Conservation (phyloP, 1,284 basidiomycete genomes). For the Apiotrichum sp. region DNA sequence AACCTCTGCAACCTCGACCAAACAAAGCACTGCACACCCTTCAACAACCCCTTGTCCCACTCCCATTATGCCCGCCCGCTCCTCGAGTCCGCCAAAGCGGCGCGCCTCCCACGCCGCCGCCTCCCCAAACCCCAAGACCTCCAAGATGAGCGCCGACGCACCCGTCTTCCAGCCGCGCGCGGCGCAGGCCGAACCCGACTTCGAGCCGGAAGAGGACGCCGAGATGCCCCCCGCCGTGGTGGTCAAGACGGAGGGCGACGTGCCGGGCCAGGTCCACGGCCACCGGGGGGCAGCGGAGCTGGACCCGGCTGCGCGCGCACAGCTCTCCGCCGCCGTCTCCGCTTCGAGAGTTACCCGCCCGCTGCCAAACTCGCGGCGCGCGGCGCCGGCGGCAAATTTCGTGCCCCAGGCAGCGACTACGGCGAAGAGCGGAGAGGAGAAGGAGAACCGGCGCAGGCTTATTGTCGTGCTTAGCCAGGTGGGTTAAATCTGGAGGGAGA, state of each 20-base stretch:
- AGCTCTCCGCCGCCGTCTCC: constrained; percentile 24
- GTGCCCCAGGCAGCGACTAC: constrained; percentile 57
- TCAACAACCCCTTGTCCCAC: too few species aligned
- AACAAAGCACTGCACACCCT: too few species aligned
- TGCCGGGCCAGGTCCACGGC: constrained; percentile 3
- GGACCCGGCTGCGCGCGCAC: constrained; percentile 10
- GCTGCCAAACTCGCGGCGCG: constrained; percentile 29
- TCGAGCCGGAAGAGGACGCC: constrained; percentile 6
- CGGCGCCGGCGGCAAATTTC: constrained; percentile 31
- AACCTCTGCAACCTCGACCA: too few species aligned
- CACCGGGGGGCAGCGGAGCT: constrained; percentile 8
- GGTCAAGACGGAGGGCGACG: constrained; percentile 6
- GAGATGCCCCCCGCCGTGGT: constrained; percentile 6
- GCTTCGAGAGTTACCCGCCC: constrained; percentile 36
- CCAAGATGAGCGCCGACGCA: constrained; percentile 40
- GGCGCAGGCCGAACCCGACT: neutral
- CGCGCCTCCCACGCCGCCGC: constrained; percentile 21
- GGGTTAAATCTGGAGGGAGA: constrained; percentile 10
- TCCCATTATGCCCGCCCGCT: constrained; percentile 12
- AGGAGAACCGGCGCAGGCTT: constrained; percentile 63
- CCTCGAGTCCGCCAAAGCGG: constrained; percentile 24
- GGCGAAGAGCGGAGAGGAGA: constrained; percentile 55
- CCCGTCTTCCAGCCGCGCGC: constrained; percentile 34
- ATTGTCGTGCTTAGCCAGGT: constrained; percentile 71
- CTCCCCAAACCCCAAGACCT: constrained; percentile 26